Percentiles rank a stretch among this genome's conserved stretches.
phyloP scores from a whole-genome alignment of 2,329 filamentous ascomycete genomes.

The Xylaria polymorpha region DNA sequence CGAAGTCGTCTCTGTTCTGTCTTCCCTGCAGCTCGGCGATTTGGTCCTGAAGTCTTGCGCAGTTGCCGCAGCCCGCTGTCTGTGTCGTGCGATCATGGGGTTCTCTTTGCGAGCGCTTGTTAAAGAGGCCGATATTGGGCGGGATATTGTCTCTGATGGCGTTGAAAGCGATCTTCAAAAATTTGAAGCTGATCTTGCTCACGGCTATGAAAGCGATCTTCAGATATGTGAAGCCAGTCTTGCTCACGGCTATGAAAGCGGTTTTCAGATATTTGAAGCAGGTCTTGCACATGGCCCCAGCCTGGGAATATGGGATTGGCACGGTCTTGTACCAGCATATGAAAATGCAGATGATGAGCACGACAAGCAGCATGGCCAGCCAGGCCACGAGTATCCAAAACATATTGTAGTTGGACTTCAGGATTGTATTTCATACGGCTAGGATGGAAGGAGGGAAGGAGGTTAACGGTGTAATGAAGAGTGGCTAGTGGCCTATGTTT shows the following conservation, averaged over 20 bases:
- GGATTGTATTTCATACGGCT: not conserved
- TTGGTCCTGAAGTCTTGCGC: not conserved
- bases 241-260: not conserved
- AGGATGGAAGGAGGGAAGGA: not conserved
- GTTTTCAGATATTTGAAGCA: not conserved
- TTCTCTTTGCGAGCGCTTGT: not conserved
- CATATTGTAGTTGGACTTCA: not conserved
- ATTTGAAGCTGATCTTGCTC: not conserved
- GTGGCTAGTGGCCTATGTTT: not conserved
- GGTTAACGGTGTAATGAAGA: not conserved
- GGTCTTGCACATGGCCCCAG: not conserved
- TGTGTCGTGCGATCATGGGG: not conserved
- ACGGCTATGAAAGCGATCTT: not conserved
- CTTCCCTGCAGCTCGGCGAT: not conserved
- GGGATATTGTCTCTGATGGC: not conserved
- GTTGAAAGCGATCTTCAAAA: not conserved
- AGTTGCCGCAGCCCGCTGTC: not conserved
- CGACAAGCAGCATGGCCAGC: no score
- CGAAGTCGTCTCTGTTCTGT: not conserved
- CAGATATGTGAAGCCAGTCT: not conserved
- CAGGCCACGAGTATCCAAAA: not conserved
- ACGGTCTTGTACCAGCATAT: not conserved
- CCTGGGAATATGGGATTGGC: not conserved
- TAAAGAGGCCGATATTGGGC: not conserved
- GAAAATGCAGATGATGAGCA: not conserved